Evolutionary conservation across 1,284 basidiomycete species (phyloP).

Genomic region (Ustilago cynodontis): DNA sequence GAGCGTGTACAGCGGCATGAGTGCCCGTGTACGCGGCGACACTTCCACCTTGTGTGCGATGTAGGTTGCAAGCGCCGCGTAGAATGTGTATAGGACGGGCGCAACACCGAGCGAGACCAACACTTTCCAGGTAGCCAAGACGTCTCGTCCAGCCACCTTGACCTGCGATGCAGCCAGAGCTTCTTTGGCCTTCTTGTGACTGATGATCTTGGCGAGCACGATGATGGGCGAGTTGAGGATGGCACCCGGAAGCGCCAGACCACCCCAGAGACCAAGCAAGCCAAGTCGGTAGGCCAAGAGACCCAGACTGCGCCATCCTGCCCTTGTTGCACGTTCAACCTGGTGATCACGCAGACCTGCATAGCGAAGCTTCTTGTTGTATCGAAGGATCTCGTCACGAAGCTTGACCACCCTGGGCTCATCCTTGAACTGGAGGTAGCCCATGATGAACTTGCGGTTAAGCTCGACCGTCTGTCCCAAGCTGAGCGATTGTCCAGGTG

Average conservation of each 20-base stretch:
- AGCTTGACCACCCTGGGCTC: constrained; percentile 89
- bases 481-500: constrained; percentile 93
- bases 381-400: constrained; percentile 86
- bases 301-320: constrained; percentile 86
- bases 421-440: constrained; percentile 90
- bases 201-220: constrained; percentile 89
- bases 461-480: constrained; percentile 96
- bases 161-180: constrained; percentile 95
- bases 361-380: constrained; percentile 90
- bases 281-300: constrained; percentile 86
- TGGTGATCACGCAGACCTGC: constrained; percentile 98
- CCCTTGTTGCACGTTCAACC: constrained; percentile 78
- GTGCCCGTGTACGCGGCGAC: constrained; percentile 75
- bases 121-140: constrained; percentile 97
- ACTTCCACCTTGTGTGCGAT: constrained; percentile 76
- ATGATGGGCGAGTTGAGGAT: constrained; percentile 96
- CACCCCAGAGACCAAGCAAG: constrained; percentile 85
- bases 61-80: constrained; percentile 77
- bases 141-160: constrained; percentile 94
- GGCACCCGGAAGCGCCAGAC: constrained; percentile 91
- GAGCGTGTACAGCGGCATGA: constrained; percentile 84
- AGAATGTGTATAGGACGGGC: constrained; percentile 81
- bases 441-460: constrained; percentile 93
- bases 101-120: constrained; percentile 91
- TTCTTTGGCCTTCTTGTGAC: constrained; percentile 92